phyloP scores from a whole-genome alignment of 306 rosid species.

The Castanea sativa region DNA sequence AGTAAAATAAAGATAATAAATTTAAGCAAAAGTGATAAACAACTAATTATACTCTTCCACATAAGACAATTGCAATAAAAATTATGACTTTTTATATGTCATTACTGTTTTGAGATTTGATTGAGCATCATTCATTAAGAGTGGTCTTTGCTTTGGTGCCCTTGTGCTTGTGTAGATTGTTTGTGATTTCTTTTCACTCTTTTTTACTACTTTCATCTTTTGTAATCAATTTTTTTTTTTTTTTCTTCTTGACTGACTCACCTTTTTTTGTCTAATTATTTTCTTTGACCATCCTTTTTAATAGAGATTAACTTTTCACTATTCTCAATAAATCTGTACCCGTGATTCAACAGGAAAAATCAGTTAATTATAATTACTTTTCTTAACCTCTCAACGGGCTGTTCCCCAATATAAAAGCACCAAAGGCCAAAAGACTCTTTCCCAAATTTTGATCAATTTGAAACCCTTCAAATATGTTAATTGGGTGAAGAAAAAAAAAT shows the following conservation, averaged over 20 bases:
- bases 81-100: fast-evolving
- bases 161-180: no score
- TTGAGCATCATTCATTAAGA: slow-evolving; percentile 5
- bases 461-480: no score
- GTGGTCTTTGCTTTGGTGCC: not conserved
- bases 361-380: no score
- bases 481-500: no score
- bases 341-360: not conserved
- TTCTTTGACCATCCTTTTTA: not conserved
- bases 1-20: no score
- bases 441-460: no score
- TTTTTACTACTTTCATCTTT: not conserved
- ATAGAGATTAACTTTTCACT: not conserved
- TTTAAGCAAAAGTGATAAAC: fast-evolving
- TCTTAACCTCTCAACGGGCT: no score
- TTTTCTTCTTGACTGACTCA: not conserved
- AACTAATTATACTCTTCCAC: fast-evolving
- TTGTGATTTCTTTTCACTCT: not conserved
- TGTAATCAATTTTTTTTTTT: not conserved
- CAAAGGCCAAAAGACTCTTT: no score
- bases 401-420: no score
- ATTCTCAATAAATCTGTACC: not conserved
- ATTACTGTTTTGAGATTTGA: not conserved
- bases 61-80: no score
- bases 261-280: not conserved